Conservation (phyloP, 164 flowering plant species). For the Santalum album region DNA sequence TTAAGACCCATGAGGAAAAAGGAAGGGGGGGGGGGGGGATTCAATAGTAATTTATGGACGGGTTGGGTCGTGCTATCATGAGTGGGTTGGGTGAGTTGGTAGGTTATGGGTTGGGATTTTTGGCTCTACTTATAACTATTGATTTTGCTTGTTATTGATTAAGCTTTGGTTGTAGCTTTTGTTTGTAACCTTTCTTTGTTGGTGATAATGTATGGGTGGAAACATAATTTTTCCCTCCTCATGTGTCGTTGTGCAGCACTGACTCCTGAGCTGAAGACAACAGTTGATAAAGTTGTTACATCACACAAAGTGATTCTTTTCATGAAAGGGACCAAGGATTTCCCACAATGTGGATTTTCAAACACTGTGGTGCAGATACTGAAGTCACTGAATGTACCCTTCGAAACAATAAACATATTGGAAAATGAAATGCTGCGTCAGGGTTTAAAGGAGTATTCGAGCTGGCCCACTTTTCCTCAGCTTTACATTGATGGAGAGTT, state of each 20-base stretch:
- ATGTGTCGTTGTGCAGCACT: slow-evolving; percentile 27
- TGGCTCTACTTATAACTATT: too few relatives aligned
- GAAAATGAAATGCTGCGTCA: slow-evolving; percentile 83
- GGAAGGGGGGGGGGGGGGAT: too few relatives aligned
- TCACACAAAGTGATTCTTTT: slow-evolving; percentile 73
- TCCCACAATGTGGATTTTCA: slow-evolving; percentile 92
- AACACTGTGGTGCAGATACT: slow-evolving; percentile 82
- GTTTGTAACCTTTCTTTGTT: too few relatives aligned
- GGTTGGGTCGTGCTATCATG: too few relatives aligned
- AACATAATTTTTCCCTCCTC: too few relatives aligned
- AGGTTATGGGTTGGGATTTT: too few relatives aligned
- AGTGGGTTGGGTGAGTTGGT: too few relatives aligned
- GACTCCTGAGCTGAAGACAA: slow-evolving; percentile 59
- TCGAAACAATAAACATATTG: slow-evolving; percentile 75
- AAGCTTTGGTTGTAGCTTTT: too few relatives aligned
- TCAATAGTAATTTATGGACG: too few relatives aligned
- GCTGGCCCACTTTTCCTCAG: slow-evolving; percentile 97
- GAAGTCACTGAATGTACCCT: slow-evolving; percentile 64
- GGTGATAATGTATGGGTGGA: too few relatives aligned
- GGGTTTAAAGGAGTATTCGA: slow-evolving; percentile 81
- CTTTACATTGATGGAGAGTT: slow-evolving; percentile 89
- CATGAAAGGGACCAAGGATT: slow-evolving; percentile 89
- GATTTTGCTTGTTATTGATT: too few relatives aligned
- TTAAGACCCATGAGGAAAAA: too few relatives aligned
- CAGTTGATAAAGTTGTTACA: slow-evolving; percentile 69